Conservation (phyloP, 805 yeast genomes). For the Starmerella riodocensis region DNA sequence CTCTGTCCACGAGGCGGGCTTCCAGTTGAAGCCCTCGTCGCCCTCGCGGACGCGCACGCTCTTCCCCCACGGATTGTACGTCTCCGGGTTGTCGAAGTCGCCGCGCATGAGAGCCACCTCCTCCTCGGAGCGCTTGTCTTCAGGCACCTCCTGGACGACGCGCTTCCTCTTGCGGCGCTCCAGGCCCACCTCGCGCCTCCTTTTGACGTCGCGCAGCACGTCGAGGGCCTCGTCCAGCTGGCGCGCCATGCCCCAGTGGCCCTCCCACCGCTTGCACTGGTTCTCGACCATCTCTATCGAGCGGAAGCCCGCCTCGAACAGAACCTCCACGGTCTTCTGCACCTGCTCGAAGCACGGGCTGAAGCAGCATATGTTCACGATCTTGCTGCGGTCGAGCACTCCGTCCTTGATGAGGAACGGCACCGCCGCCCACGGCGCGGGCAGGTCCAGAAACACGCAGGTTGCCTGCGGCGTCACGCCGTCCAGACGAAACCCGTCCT, state of each 20-base stretch:
- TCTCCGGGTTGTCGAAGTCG: conserved; percentile 12
- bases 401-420: conserved; percentile 41
- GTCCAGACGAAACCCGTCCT: conserved; percentile 51
- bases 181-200: conserved; percentile 44
- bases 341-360: conserved; percentile 98
- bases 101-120: conserved; percentile 18
- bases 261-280: conserved; percentile 74
- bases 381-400: conserved; percentile 26
- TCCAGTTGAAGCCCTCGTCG: conserved; percentile 67
- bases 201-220: conserved; percentile 66
- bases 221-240: conserved; percentile 66
- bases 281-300: conserved; percentile 86
- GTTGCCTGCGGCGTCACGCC: conserved; percentile 35
- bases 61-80: conserved; percentile 82
- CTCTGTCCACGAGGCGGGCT: conserved; percentile 70
- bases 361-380: conserved; percentile 76
- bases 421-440: conserved; percentile 95
- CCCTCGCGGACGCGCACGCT: conserved; percentile 82
- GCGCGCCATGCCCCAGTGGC: conserved; percentile 77
- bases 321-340: conserved; percentile 62
- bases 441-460: conserved; percentile 77
- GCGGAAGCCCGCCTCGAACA: conserved; percentile 69
- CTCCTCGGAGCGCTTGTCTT: conserved; percentile 18
- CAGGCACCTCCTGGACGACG: conserved; percentile 11
- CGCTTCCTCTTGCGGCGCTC: conserved; percentile 24